A percentile compares a stretch with the other conserved stretches of the same genome.
These are phyloP conservation scores for Monosiga brevicollis DNA, from an alignment of 78 protist genomes.

Conservation along the genomic window DNA sequence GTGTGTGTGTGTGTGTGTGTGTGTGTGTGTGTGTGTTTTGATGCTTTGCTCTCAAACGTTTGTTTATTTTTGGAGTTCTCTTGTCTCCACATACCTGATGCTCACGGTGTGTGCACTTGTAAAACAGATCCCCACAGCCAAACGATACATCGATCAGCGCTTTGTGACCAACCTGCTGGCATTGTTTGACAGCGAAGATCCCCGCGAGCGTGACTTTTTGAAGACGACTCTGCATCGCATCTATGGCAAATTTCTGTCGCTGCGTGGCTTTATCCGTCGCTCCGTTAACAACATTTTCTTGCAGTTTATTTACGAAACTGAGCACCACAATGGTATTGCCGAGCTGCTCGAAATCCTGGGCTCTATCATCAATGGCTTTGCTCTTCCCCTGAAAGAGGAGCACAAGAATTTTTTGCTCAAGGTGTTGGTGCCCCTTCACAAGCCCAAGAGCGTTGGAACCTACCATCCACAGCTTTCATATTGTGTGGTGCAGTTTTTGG, in stretches of 20 bases:
- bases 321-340: constrained; percentile 77
- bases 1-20: no score
- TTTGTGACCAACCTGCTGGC: constrained; percentile 66
- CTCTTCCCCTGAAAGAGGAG: constrained; percentile 89
- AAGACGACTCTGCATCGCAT: constrained; percentile 90
- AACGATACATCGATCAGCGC: constrained; percentile 51
- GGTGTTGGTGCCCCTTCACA: constrained; percentile 39
- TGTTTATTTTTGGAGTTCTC: no score
- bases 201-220: constrained; percentile 91
- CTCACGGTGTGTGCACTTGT: no score
- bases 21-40: no score
- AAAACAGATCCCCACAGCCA: constrained; percentile 65
- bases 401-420: constrained; percentile 82
- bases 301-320: constrained; percentile 51
- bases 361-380: constrained; percentile 92
- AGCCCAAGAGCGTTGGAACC: constrained; percentile 12
- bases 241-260: constrained; percentile 80
- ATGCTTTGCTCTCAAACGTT: no score
- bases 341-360: constrained; percentile 87
- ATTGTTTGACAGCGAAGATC: constrained; percentile 90
- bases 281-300: constrained; percentile 74
- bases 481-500: constrained; percentile 77
- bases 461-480: constrained; percentile 74
- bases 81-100: no score
- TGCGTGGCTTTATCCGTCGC: constrained; percentile 77